phyloP scores from a whole-genome alignment of 1,139 yeast genomes.

The Pichia sp. region DNA sequence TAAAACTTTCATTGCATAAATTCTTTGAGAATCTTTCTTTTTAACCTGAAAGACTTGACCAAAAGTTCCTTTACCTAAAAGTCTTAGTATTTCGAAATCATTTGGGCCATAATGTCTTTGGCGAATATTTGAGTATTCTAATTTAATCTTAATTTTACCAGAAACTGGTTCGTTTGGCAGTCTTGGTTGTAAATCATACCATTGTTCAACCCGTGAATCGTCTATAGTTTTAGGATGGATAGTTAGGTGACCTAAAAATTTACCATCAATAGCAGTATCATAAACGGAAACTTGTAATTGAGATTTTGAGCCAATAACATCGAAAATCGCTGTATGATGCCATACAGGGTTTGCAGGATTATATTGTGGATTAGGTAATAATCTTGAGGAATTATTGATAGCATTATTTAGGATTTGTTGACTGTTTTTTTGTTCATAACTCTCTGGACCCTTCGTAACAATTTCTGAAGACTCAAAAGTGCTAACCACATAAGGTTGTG shows the following conservation, averaged over 20 bases:
- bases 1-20: slow-evolving; percentile 95
- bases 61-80: slow-evolving; percentile 93
- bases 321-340: slow-evolving; percentile 90
- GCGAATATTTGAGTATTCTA: slow-evolving; percentile 64
- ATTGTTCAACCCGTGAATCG: slow-evolving; percentile 44
- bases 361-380: slow-evolving; percentile 16
- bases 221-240: slow-evolving; percentile 57
- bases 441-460: slow-evolving; percentile 74
- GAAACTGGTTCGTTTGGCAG: slow-evolving; percentile 68
- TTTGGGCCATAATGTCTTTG: slow-evolving; percentile 84
- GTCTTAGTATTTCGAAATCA: slow-evolving; percentile 83
- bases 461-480: slow-evolving; percentile 90
- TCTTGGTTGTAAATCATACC: slow-evolving; percentile 72
- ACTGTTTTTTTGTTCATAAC: slow-evolving; percentile 33
- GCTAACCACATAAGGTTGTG: slow-evolving; percentile 87
- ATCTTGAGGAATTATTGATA: slow-evolving; percentile 3
- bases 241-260: slow-evolving; percentile 79
- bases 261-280: slow-evolving; percentile 76
- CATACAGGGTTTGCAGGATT: slow-evolving; percentile 66
- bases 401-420: not conserved
- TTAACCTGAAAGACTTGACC: slow-evolving; percentile 96
- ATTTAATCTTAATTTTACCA: slow-evolving; percentile 69
- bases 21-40: slow-evolving; percentile 78
- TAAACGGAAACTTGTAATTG: slow-evolving; percentile 83
- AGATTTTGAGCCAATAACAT: slow-evolving; percentile 76